Evolutionary conservation across 2,329 filamentous ascomycete species (phyloP).

Genomic region (Elsinoe perseae): DNA sequence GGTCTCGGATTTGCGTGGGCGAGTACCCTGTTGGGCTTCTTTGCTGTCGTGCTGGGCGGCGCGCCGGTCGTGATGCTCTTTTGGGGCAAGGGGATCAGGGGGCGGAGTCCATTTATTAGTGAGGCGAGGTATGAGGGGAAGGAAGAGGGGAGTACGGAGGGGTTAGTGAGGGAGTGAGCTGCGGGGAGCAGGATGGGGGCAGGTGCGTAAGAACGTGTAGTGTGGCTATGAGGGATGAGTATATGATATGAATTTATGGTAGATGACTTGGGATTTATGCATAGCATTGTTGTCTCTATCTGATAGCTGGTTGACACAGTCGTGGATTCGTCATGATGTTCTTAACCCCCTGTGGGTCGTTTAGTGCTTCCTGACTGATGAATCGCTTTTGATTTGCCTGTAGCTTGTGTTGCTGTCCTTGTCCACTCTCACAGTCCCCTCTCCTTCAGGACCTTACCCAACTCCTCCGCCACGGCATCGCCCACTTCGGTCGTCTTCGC

Average conservation of each 20-base stretch:
- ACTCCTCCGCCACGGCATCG: slow-evolving; percentile 69
- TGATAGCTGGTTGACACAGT: too few relatives aligned
- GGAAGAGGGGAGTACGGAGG: slow-evolving; percentile 1
- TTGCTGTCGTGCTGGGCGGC: slow-evolving; percentile 37
- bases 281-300: too few relatives aligned
- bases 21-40: slow-evolving; percentile 40
- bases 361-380: too few relatives aligned
- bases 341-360: too few relatives aligned
- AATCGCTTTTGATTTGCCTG: too few relatives aligned
- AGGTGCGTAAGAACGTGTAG: not conserved
- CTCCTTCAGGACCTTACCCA: slow-evolving; percentile 57
- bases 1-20: slow-evolving; percentile 44
- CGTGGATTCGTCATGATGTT: too few relatives aligned
- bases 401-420: not conserved
- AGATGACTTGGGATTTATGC: too few relatives aligned
- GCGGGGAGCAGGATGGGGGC: not conserved
- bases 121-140: slow-evolving; percentile 18
- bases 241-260: too few relatives aligned
- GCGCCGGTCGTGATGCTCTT: slow-evolving; percentile 39
- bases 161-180: not conserved
- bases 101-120: slow-evolving; percentile 29
- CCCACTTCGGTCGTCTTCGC: slow-evolving; percentile 70
- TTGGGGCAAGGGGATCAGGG: slow-evolving; percentile 28
- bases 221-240: not conserved
- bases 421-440: too few relatives aligned